Percentiles rank a stretch among this genome's conserved stretches.
These are phyloP conservation scores for Pezicula neosporulosa DNA, from an alignment of 2,329 filamentous ascomycete genomes.

Conservation along the genomic window DNA sequence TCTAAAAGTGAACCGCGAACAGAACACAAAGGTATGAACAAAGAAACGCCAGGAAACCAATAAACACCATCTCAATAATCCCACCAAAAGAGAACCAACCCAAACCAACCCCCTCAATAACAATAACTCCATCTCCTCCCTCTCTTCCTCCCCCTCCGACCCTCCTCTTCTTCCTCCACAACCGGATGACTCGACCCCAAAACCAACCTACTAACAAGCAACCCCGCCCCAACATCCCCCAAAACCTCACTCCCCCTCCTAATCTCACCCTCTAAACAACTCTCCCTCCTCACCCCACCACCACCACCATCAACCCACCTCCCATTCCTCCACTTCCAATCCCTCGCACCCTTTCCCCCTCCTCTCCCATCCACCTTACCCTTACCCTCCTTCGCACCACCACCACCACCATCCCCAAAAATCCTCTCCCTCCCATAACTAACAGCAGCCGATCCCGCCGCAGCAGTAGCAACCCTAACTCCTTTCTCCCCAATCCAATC, in stretches of 20 bases:
- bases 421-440: not conserved
- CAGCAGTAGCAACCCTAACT: constrained; percentile 11
- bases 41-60: no score
- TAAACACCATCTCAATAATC: no score
- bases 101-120: not conserved
- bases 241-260: constrained; percentile 6
- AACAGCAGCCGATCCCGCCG: constrained; percentile 6
- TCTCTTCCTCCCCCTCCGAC: not conserved
- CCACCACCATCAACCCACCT: no score
- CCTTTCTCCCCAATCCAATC: constrained; percentile 27
- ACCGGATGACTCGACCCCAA: constrained; percentile 1
- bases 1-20: no score
- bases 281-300: no score
- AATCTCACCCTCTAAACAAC: not conserved
- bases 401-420: no score
- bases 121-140: constrained; percentile 4
- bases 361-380: no score
- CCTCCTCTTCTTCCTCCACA: not conserved
- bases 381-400: no score
- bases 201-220: constrained; percentile 7
- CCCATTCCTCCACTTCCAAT: no score
- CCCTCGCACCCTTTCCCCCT: no score
- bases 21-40: no score
- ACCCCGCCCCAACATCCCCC: constrained; percentile 7
- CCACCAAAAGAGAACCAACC: no score